Percentiles rank a stretch among this genome's conserved stretches.
Conservation (phyloP, 129 eudicot genomes). For the Lonicera japonica region DNA sequence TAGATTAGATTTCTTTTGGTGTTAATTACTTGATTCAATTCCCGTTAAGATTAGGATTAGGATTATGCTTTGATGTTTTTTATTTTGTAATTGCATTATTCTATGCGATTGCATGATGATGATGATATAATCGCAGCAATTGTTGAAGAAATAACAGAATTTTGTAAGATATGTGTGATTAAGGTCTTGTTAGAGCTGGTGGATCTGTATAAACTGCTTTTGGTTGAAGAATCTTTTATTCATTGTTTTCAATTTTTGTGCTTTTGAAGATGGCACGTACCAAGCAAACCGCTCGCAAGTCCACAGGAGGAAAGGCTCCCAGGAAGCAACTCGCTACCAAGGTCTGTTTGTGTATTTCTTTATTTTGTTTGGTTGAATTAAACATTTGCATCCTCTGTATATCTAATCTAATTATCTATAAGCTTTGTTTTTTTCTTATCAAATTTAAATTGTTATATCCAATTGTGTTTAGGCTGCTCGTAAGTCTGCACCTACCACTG, state of each 20-base stretch:
- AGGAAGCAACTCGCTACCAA: conserved; percentile 92
- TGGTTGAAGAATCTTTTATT: not conserved
- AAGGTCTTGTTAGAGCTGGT: not conserved
- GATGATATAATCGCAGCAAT: no score
- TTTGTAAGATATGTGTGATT: not conserved
- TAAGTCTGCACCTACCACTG: conserved; percentile 88
- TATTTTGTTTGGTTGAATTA: not conserved
- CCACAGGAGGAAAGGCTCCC: conserved; percentile 93
- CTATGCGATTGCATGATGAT: no score
- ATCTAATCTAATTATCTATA: not conserved
- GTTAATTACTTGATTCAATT: no score
- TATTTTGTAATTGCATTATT: no score
- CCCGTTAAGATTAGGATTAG: no score
- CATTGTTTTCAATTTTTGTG: not conserved
- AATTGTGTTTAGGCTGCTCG: conserved; percentile 53
- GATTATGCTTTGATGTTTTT: no score
- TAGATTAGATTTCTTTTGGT: no score
- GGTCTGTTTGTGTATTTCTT: conserved; percentile 13
- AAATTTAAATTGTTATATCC: not conserved
- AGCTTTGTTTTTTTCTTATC: no score
- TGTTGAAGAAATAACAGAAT: no score
- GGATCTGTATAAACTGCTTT: not conserved
- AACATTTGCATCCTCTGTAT: no score
- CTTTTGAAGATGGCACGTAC: conserved; percentile 85
- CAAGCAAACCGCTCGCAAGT: conserved; percentile 86